Percentiles rank a stretch among this genome's conserved stretches.
phyloP scores from a whole-genome alignment of 352 stramenopile species.

The Halophytophthora batemanensis region DNA sequence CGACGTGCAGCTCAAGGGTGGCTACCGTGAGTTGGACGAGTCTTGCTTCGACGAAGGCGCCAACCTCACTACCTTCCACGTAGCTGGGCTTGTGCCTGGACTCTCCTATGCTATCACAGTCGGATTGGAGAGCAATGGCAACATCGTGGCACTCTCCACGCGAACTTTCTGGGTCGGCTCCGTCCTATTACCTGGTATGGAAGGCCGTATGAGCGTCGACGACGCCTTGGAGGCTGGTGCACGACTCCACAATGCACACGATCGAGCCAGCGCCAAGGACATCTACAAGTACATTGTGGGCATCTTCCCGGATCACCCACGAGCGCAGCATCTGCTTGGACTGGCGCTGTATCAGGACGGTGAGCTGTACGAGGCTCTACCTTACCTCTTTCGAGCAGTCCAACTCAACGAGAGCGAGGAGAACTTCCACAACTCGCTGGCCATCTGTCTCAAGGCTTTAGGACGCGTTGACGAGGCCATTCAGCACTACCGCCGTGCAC shows the following conservation, averaged over 20 bases:
- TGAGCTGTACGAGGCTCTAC: conserved; percentile 21
- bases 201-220: conserved; percentile 34
- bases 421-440: conserved; percentile 54
- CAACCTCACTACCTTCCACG: conserved; percentile 55
- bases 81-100: conserved; percentile 50
- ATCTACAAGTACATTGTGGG: conserved; percentile 61
- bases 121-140: conserved; percentile 42
- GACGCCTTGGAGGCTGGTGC: conserved; percentile 40
- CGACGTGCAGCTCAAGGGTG: conserved; percentile 36
- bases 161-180: conserved; percentile 61
- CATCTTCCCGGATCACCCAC: conserved; percentile 40
- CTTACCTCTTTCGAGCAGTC: conserved; percentile 42
- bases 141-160: conserved; percentile 59
- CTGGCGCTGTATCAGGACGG: conserved; percentile 46
- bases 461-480: conserved; percentile 42
- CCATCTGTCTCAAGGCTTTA: conserved; percentile 43
- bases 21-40: conserved; percentile 33
- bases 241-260: conserved; percentile 31
- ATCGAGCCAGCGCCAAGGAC: conserved; percentile 23
- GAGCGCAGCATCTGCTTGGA: conserved; percentile 51
- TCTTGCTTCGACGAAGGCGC: conserved; percentile 54
- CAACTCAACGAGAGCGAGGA: conserved; percentile 39
- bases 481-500: conserved; percentile 37
- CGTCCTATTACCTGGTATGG: conserved; percentile 21
- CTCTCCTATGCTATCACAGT: conserved; percentile 53